Conservation (phyloP, 345 rosid genomes). For the Salix exigua region DNA sequence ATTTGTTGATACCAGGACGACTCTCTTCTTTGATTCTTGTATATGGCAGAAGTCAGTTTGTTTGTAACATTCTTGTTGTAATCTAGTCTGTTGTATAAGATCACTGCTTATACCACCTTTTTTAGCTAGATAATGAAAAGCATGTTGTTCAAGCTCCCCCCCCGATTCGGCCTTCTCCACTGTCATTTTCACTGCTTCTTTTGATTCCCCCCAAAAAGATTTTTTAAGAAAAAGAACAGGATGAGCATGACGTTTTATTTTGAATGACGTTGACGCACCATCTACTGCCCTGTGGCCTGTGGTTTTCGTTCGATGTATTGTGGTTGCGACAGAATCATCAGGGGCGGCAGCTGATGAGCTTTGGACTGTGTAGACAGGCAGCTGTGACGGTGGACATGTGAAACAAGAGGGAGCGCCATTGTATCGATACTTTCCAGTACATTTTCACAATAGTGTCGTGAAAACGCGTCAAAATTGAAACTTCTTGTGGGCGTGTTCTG, state of each 20-base stretch:
- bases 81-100: conserved; percentile 14
- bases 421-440: background rate
- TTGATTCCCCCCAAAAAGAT: background rate
- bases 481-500: background rate
- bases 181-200: background rate
- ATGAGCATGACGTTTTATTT: background rate
- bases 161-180: background rate
- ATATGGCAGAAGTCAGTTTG: conserved; percentile 21
- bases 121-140: conserved; percentile 8
- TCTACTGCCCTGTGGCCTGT: background rate
- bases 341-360: background rate
- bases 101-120: conserved; percentile 10
- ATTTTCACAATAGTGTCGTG: background rate
- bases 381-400: too few relatives aligned
- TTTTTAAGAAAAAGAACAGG: background rate
- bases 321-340: too few relatives aligned
- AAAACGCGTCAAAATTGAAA: background rate
- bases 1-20: conserved; percentile 11
- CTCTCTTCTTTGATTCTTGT: conserved; percentile 20
- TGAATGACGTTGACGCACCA: too few relatives aligned
- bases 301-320: too few relatives aligned
- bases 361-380: background rate
- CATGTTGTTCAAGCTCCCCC: background rate
- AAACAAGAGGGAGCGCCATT: too few relatives aligned
- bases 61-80: conserved; percentile 23